Evolutionary conservation across 192 early-diverging fungal species (phyloP), one percentile per base, ranked within the genome.

Genomic region (Anaeromyces robustus): DNA sequence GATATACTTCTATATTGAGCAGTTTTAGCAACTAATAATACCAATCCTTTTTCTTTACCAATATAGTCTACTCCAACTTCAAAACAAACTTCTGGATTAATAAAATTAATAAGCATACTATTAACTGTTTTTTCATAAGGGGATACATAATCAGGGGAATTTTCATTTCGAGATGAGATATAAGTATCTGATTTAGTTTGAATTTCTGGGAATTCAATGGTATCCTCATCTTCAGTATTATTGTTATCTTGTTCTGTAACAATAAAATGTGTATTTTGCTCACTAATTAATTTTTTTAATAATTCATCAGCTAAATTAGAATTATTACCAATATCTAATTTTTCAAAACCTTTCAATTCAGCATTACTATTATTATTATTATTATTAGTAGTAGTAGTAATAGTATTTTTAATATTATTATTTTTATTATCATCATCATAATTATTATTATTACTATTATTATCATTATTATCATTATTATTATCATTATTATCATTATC

Each of bases 31-130:
- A 92, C 88, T 16, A 89, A 88, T 1, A 87, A 87, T 2, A 94
- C 81, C 2, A 94, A 86, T 29, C 92, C 86, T 11, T 87, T 84
- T 39, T 89, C 80, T 30, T 80, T 81, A 17, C 86, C 41, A 29
- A 52, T 22, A 22, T 84, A 80, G 68, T 87, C 86, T 12, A 81
- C 80, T 28, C 79, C 86, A 41, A 89, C 88, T 81, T 93, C 90
- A 18, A 94, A 86, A 81, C 88, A 92, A 52, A 94, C 87, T 83
- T 94, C 92, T 5, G 93, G 91, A 81, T 94, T 93, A 6, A 94
- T 84, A 41, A 92, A 82, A 79, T 90, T 85, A 30, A 94, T 83
- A 17, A 92, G 80, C 80, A 87, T 86, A 39, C 88, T 88, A 41
- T 90, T 88, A 59, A 88, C 86, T 68, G 84, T 79, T 79, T 92